Percentiles rank a stretch among this genome's conserved stretches.
These are phyloP conservation scores for Aaosphaeria arxii DNA, from an alignment of 2,329 filamentous ascomycete genomes.

Conservation along the genomic window DNA sequence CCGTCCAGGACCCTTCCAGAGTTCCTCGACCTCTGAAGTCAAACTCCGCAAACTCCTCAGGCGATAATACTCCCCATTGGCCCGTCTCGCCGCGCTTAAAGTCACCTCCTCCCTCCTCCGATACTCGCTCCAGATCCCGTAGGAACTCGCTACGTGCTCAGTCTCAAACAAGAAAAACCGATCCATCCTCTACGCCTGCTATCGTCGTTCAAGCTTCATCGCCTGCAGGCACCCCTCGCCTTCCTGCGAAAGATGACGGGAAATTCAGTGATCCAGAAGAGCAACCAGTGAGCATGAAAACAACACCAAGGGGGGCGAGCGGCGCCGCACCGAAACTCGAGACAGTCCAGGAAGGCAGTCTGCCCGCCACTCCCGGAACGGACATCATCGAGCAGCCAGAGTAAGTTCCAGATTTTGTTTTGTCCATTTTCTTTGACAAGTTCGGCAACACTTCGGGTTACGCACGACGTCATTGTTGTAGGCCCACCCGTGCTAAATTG, in stretches of 20 bases:
- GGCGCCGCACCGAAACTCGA: constrained; percentile 65
- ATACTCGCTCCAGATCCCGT: constrained; percentile 39
- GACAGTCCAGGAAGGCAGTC: constrained; percentile 87
- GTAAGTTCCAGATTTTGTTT: constrained; percentile 1
- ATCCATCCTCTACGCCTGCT: constrained; percentile 35
- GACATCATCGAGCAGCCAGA: constrained; percentile 23
- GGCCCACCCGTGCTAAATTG: too few relatives aligned
- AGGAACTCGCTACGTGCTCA: constrained; percentile 42
- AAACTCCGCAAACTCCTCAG: constrained; percentile 47
- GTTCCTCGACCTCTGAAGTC: constrained; percentile 65
- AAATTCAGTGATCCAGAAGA: constrained; percentile 35
- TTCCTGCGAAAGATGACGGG: constrained; percentile 23
- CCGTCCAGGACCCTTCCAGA: constrained; percentile 61
- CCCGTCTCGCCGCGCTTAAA: constrained; percentile 73
- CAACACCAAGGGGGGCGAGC: constrained; percentile 53
- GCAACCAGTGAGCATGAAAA: constrained; percentile 38
- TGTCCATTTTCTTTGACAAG: not conserved
- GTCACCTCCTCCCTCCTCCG: constrained; percentile 64
- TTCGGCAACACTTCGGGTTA: not conserved
- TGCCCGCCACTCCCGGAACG: constrained; percentile 62
- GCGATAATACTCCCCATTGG: constrained; percentile 62
- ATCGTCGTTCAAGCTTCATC: constrained; percentile 47
- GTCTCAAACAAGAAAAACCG: constrained; percentile 19
- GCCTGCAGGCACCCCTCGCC: constrained; percentile 35
- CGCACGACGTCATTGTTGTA: too few relatives aligned